Percentiles rank a stretch among this genome's conserved stretches.
phyloP scores from a whole-genome alignment of 306 rosid genomes.

The Rubus parviflorus region DNA sequence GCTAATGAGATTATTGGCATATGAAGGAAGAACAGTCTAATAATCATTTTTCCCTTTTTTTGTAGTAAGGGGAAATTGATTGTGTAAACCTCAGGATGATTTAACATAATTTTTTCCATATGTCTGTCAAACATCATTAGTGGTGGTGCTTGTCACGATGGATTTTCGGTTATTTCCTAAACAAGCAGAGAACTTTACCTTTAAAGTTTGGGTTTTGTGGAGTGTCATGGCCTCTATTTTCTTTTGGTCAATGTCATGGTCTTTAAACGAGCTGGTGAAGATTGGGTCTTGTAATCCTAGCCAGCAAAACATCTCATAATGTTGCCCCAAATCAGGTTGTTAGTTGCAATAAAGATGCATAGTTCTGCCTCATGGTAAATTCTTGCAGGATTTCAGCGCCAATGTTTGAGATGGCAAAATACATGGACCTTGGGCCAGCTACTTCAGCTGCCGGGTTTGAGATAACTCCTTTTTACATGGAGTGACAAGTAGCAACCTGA shows the following conservation, averaged over 20 bases:
- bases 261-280: not conserved
- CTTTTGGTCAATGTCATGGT: too few species aligned
- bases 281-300: conserved; percentile 9
- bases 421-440: conserved; percentile 17
- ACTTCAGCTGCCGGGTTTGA: conserved; percentile 30
- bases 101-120: not conserved
- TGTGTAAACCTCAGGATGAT: not conserved
- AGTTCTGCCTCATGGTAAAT: conserved; percentile 16
- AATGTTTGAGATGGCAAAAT: conserved; percentile 20
- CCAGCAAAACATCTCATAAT: not conserved
- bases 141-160: not conserved
- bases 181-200: too few species aligned
- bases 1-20: not conserved
- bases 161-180: not conserved
- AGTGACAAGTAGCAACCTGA: conserved; percentile 22
- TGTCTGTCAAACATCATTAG: not conserved
- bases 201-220: too few species aligned
- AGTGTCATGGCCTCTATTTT: too few species aligned
- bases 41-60: not conserved
- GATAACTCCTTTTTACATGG: conserved; percentile 24
- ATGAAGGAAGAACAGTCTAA: not conserved
- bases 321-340: conserved; percentile 14
- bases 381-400: conserved; percentile 20
- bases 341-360: conserved; percentile 2
- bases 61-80: not conserved